A percentile compares a stretch with the other conserved stretches of the same genome.
Conservation (phyloP, 495 filamentous ascomycete species). For the Friedmanniomyces simplex region DNA sequence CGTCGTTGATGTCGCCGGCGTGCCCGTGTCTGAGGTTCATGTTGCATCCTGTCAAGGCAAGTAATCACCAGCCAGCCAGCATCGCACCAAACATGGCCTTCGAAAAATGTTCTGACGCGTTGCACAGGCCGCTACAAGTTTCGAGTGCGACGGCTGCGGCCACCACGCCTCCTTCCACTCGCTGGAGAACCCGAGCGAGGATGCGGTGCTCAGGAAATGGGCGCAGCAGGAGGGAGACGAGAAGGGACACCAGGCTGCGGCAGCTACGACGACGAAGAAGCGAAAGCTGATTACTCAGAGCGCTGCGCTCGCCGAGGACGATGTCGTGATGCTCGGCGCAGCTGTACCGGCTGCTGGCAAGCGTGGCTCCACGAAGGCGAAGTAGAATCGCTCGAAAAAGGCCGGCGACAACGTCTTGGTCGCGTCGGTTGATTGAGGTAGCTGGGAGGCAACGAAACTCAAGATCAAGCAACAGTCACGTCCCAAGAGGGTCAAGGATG, state of each 20-base stretch:
- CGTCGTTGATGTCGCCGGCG: slow-evolving; percentile 33
- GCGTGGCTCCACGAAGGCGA: neutral
- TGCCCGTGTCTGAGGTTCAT: slow-evolving; percentile 50
- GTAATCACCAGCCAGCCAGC: neutral
- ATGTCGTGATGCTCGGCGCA: neutral
- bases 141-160: slow-evolving; percentile 45
- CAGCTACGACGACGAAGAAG: slow-evolving; percentile 5
- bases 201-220: slow-evolving; percentile 36
- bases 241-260: neutral
- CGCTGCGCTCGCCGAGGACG: neutral
- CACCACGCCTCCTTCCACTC: slow-evolving; percentile 48
- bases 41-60: slow-evolving; percentile 46
- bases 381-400: neutral
- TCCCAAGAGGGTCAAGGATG: no score
- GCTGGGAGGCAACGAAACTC: neutral
- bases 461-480: no score
- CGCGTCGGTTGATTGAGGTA: neutral
- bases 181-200: slow-evolving; percentile 41
- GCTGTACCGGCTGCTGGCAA: neutral
- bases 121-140: slow-evolving; percentile 33
- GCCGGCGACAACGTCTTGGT: neutral
- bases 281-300: slow-evolving; percentile 13
- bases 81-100: neutral
- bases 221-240: slow-evolving; percentile 24
- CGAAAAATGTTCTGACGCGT: neutral